Percentiles rank a stretch among this genome's conserved stretches.
Evolutionary conservation across 108 stramenopile genomes (phyloP).

Genomic region (Pinguiococcus pyrenoidosus): DNA sequence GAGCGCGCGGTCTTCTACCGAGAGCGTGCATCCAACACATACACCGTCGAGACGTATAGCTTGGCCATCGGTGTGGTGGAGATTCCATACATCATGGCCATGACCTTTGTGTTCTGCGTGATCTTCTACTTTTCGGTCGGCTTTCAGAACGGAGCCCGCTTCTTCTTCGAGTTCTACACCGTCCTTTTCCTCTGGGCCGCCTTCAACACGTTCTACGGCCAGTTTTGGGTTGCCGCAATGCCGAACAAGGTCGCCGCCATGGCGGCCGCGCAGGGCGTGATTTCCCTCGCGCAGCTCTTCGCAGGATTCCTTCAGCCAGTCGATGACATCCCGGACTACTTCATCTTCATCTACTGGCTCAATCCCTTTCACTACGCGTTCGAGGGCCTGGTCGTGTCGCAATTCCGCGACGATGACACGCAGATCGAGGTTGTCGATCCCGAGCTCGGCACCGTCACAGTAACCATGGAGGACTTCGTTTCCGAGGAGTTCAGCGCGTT

Average conservation of each 20-base stretch:
- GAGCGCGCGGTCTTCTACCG: slow-evolving; percentile 8
- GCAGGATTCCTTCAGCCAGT: too few relatives aligned
- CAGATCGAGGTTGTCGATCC: neutral
- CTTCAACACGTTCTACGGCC: neutral
- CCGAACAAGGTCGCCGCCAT: neutral
- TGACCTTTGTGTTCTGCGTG: neutral
- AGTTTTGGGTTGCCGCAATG: neutral
- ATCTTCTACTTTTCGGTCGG: too few relatives aligned
- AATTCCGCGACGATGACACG: slow-evolving; percentile 3
- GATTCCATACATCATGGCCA: neutral
- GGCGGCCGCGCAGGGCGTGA: neutral
- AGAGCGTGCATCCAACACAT: slow-evolving; percentile 3
- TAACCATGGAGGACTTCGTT: neutral
- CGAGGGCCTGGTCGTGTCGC: slow-evolving; percentile 12
- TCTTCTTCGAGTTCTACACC: slow-evolving; percentile 4
- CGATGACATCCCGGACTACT: slow-evolving; percentile 1
- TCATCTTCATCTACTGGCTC: slow-evolving; percentile 12
- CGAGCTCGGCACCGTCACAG: neutral
- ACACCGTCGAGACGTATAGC: neutral
- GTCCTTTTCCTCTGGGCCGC: neutral
- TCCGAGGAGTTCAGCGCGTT: neutral
- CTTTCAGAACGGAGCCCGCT: too few relatives aligned
- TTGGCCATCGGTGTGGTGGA: neutral
- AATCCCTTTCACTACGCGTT: slow-evolving; percentile 15
- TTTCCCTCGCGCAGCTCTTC: too few relatives aligned